A percentile compares a stretch with the other conserved stretches of the same genome.
Conservation (phyloP, 768 basidiomycete species). For the Lactarius sanguifluus region DNA sequence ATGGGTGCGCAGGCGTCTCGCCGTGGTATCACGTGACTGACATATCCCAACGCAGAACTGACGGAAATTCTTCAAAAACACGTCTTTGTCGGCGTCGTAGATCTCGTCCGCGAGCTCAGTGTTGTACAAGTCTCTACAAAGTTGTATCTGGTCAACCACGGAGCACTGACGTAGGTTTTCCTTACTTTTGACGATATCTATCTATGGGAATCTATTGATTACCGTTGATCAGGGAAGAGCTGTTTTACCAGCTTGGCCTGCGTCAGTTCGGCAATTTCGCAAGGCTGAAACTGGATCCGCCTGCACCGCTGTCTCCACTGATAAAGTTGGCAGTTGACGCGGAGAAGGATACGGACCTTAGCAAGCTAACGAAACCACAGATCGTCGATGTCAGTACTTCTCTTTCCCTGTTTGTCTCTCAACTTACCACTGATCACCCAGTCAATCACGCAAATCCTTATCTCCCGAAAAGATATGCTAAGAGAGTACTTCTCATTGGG, state of each 20-base stretch:
- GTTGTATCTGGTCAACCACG: constrained; percentile 87
- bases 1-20: constrained; percentile 47
- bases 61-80: constrained; percentile 83
- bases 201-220: neutral
- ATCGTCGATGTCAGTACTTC: constrained; percentile 64
- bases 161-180: constrained; percentile 68
- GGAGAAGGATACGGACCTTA: constrained; percentile 53
- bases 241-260: constrained; percentile 92
- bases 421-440: constrained; percentile 34
- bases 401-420: neutral
- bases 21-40: neutral
- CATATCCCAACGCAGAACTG: constrained; percentile 52
- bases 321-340: constrained; percentile 76
- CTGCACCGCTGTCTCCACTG: constrained; percentile 69
- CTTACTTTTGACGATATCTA: neutral
- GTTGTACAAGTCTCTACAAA: constrained; percentile 87
- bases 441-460: constrained; percentile 64
- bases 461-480: constrained; percentile 75
- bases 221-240: constrained; percentile 66
- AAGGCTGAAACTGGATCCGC: constrained; percentile 76
- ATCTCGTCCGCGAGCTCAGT: constrained; percentile 68
- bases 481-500: constrained; percentile 85
- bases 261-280: constrained; percentile 87
- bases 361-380: constrained; percentile 54
- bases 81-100: constrained; percentile 90